phyloP scores from a whole-genome alignment of 768 basidiomycete species.

The Leccinum rimulosum region DNA sequence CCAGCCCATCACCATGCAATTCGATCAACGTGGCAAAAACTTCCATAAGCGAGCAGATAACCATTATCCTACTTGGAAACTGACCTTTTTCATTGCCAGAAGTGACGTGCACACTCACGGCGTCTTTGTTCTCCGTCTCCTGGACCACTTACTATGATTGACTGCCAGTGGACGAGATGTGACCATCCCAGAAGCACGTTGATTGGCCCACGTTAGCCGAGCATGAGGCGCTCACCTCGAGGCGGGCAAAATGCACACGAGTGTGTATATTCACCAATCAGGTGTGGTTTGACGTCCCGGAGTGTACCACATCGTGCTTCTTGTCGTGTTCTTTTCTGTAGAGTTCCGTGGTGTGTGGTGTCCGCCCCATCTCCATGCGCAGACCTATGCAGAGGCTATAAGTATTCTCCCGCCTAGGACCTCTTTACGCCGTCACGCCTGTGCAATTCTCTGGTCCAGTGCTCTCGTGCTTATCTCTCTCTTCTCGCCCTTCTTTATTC shows the following conservation, averaged over 20 bases:
- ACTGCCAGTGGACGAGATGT: neutral
- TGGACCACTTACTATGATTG: neutral
- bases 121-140: neutral
- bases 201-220: constrained; percentile 1
- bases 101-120: neutral
- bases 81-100: neutral
- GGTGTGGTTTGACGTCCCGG: neutral
- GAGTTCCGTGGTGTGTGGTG: constrained; percentile 13
- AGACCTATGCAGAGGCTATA: constrained; percentile 13
- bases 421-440: constrained; percentile 1
- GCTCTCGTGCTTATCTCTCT: neutral
- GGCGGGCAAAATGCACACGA: constrained; percentile 10
- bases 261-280: constrained; percentile 3
- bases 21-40: too few relatives aligned
- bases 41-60: too few relatives aligned
- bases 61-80: too few relatives aligned
- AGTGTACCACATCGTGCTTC: neutral
- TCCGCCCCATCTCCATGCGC: constrained; percentile 19
- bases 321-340: neutral
- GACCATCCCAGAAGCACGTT: neutral
- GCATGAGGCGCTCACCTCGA: constrained; percentile 16
- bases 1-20: too few relatives aligned
- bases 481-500: constrained; percentile 7
- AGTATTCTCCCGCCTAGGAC: constrained; percentile 8
- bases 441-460: neutral